Evolutionary conservation across 2,329 filamentous ascomycete genomes (phyloP).

Genomic region (Oidium heveae): DNA sequence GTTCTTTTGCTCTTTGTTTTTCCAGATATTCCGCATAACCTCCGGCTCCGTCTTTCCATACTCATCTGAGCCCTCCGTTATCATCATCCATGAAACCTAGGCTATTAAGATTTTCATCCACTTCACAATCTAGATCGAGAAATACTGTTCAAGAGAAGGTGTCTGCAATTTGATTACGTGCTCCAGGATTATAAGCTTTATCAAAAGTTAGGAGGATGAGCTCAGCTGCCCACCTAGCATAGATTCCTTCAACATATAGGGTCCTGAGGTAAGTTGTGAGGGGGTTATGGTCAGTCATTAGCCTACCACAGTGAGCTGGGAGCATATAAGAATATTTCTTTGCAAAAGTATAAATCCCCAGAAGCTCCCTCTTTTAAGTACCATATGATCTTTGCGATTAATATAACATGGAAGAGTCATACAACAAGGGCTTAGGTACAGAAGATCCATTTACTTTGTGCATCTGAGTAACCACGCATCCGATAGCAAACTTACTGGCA

Average conservation of each 20-base stretch:
- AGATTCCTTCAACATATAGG: neutral
- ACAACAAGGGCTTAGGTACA: neutral
- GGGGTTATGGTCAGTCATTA: neutral
- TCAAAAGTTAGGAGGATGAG: neutral
- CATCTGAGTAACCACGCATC: too few species aligned
- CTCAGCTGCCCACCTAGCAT: neutral
- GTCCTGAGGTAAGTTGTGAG: neutral
- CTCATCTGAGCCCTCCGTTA: neutral
- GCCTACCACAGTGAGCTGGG: too few species aligned
- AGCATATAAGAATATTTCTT: conserved; percentile 1
- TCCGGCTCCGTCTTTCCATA: neutral
- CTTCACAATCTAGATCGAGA: neutral
- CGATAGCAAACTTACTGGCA: too few species aligned
- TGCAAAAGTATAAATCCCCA: neutral
- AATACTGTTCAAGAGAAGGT: neutral
- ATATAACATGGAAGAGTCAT: neutral
- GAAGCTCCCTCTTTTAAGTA: too few species aligned
- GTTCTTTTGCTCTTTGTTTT: neutral
- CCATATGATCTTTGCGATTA: neutral
- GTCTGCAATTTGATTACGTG: neutral
- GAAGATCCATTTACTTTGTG: too few species aligned
- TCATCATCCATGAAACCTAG: neutral
- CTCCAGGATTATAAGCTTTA: neutral
- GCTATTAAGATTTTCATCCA: neutral
- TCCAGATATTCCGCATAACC: neutral